Evolutionary conservation across 345 rosid species (phyloP).

Genomic region (Melaleuca quinquenervia): DNA sequence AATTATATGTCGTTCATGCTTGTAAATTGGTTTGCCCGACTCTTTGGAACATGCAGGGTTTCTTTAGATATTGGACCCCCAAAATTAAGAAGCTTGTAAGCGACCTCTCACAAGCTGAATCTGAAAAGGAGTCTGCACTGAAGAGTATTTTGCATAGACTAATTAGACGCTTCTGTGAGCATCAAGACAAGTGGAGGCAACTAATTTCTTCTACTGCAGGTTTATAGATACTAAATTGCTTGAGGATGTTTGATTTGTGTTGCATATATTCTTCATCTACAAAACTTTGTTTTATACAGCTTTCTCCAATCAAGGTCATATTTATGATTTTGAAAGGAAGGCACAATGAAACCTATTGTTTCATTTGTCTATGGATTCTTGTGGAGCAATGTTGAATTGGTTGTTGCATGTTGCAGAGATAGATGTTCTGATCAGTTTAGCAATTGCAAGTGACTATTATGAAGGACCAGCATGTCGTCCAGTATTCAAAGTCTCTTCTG

Average conservation of each 20-base stretch:
- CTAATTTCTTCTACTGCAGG: conserved; percentile 75
- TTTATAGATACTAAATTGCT: conserved; percentile 9
- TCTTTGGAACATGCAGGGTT: conserved; percentile 45
- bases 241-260: not conserved
- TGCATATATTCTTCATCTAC: not conserved
- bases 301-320: not conserved
- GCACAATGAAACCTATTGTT: not conserved
- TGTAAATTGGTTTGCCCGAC: not conserved
- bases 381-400: conserved; percentile 1
- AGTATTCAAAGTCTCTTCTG: conserved; percentile 28
- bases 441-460: conserved; percentile 74
- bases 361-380: not conserved
- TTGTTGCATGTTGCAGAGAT: conserved; percentile 48
- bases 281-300: not conserved
- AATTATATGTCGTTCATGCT: not conserved
- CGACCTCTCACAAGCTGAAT: conserved; percentile 71
- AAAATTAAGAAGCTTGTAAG: conserved; percentile 53
- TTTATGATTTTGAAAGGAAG: not conserved
- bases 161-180: conserved; percentile 57
- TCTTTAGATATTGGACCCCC: conserved; percentile 86
- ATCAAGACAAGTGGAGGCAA: conserved; percentile 75
- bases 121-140: conserved; percentile 67
- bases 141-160: conserved; percentile 75
- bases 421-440: conserved; percentile 83
- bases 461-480: conserved; percentile 85